Evolutionary conservation across 805 yeast species (phyloP), one percentile per base, ranked within the genome.

Genomic region (Candida namnaoensis): DNA sequence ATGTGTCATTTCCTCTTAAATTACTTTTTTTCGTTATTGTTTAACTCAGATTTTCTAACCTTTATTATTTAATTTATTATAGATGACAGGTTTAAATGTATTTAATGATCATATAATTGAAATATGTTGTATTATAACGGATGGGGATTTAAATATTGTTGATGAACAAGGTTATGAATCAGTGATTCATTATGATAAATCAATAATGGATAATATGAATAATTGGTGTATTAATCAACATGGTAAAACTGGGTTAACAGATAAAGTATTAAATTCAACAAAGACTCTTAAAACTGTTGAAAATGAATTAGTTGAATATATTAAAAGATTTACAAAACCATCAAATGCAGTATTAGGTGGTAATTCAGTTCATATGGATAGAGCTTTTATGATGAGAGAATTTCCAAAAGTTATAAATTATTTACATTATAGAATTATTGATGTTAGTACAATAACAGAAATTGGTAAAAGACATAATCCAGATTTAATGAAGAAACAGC

Each of bases 1-100:
- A 37, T 14, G 58, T 44, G 3, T 19, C 19, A 19, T 19, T 19
- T 19, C 3, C 3, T 19, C 19, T 19, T 19, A 19, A 19, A 19
- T 19, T 19, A 19, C 2, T 3, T 19, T 19, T 27, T n/a, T 15
- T 25, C 14, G 5, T 19, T 19, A 3, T 19, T 19, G 19, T 19
- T 19, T 19, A 19, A 19, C 19, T 19, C 19, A 19, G 19, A 19
- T 3, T 19, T 3, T 19, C 19, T 19, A 19, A 19, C 19, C 19
- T 19, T 19, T 27, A 27, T 27, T 27, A 27, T 27, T 7, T 9
- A 27, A 19, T 19, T 19, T 19, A 19, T 19, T 19, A 30, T 30
- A 63, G 62, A 93, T 93, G 99, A 93, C 99, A 0, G 99, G 99
- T 0, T 65, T 93, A 34, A 83, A 91, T 51, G 78, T 80, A n/a